A percentile compares a stretch with the other conserved stretches of the same genome.
These are phyloP conservation scores for Leptosphaerulina australis DNA, from an alignment of 2,329 filamentous ascomycete genomes.

Conservation along the genomic window DNA sequence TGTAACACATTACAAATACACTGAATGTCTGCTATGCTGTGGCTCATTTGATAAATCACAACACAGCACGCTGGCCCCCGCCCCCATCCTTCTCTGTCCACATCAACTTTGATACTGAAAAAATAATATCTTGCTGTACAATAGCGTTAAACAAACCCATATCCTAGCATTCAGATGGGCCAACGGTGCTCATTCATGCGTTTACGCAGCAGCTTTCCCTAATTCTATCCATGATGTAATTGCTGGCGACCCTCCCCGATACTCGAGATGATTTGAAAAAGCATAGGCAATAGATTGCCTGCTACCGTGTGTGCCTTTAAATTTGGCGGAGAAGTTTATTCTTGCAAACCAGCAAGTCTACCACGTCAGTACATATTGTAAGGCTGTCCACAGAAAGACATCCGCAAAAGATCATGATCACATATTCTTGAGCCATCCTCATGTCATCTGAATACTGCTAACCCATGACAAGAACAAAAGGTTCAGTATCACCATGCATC, in stretches of 20 bases:
- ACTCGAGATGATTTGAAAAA: not conserved
- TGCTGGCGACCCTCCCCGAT: not conserved
- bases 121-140: too few species aligned
- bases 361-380: not conserved
- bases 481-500: constrained; percentile 1
- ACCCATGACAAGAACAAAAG: not conserved
- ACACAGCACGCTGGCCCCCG: too few species aligned
- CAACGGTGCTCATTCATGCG: too few species aligned
- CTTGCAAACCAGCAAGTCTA: constrained; percentile 1
- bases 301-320: not conserved
- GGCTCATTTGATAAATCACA: too few species aligned
- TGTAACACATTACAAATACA: too few species aligned
- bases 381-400: not conserved
- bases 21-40: too few species aligned
- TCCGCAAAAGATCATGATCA: not conserved
- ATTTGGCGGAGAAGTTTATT: not conserved
- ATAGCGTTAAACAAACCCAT: too few species aligned
- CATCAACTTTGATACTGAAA: too few species aligned
- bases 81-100: too few species aligned
- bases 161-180: too few species aligned
- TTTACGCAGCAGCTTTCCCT: too few species aligned
- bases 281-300: not conserved
- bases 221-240: not conserved
- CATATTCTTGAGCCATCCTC: not conserved
- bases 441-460: not conserved